phyloP scores from a whole-genome alignment of 2,329 filamentous ascomycete species.

The Pseudofabraea citricarpa region DNA sequence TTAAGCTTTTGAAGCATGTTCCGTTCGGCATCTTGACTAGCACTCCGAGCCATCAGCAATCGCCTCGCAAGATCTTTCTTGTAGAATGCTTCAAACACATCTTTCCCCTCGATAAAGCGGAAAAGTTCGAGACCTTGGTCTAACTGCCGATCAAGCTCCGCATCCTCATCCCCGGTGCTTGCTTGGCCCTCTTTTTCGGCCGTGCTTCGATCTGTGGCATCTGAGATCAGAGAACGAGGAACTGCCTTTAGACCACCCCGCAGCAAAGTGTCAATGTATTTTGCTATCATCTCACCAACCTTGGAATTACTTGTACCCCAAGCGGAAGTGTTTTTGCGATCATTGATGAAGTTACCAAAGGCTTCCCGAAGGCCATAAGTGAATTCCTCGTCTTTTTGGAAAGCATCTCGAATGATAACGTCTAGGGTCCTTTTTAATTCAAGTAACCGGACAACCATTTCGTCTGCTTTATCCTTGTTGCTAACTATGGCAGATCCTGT shows the following conservation, averaged over 20 bases:
- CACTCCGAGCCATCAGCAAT: constrained; percentile 85
- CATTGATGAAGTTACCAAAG: constrained; percentile 90
- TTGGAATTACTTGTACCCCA: constrained; percentile 85
- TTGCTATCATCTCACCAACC: constrained; percentile 97
- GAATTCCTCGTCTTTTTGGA: constrained; percentile 72
- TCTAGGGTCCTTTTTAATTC: constrained; percentile 78
- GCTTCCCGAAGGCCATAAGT: constrained; percentile 75
- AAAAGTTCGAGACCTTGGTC: constrained; percentile 93
- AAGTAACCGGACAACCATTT: constrained; percentile 82
- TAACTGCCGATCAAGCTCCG: constrained; percentile 84
- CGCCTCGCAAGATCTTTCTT: constrained; percentile 93
- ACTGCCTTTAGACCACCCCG: constrained; percentile 83
- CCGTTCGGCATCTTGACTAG: constrained; percentile 89
- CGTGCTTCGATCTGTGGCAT: constrained; percentile 50
- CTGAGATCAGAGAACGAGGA: constrained; percentile 62
- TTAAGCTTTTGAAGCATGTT: constrained; percentile 92
- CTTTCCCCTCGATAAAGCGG: constrained; percentile 94
- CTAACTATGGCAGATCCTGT: constrained; percentile 75
- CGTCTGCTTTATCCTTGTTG: constrained; percentile 70
- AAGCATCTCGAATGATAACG: constrained; percentile 69
- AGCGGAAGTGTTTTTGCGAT: constrained; percentile 64
- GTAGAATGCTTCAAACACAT: constrained; percentile 98
- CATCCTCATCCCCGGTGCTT: constrained; percentile 78
- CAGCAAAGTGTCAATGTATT: constrained; percentile 87
- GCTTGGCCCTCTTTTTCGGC: constrained; percentile 59